These are phyloP conservation scores for Alnus glutinosa DNA, from an alignment of 306 rosid species.

Conservation along the genomic window DNA sequence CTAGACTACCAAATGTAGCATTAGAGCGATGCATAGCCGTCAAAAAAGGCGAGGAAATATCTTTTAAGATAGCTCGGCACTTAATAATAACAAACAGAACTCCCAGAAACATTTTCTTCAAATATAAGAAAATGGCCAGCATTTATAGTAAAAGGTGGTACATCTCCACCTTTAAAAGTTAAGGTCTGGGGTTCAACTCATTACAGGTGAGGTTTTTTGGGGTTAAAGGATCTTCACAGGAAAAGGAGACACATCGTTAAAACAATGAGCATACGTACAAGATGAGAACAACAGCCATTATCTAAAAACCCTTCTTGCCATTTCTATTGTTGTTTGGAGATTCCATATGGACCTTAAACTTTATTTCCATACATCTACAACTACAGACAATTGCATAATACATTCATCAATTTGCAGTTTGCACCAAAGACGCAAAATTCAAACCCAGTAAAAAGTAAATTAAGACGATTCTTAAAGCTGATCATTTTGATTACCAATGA, in stretches of 20 bases:
- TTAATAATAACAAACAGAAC: not conserved
- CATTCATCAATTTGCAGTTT: not conserved
- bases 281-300: not conserved
- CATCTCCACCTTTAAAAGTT: too few species aligned
- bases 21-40: not conserved
- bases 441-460: not conserved
- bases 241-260: not conserved
- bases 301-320: not conserved
- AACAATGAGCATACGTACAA: not conserved
- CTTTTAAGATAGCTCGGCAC: not conserved
- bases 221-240: not conserved
- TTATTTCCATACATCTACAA: not conserved
- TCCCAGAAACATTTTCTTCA: not conserved
- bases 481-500: not conserved
- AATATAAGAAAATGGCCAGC: not conserved
- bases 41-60: not conserved
- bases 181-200: not conserved
- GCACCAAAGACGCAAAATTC: not conserved
- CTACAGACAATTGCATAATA: not conserved
- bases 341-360: not conserved
- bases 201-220: not conserved
- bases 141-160: not conserved
- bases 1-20: constrained; percentile 7
- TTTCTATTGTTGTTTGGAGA: not conserved
- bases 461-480: not conserved